Evolutionary conservation across 768 basidiomycete genomes (phyloP).

Genomic region (Russula ochroleuca): DNA sequence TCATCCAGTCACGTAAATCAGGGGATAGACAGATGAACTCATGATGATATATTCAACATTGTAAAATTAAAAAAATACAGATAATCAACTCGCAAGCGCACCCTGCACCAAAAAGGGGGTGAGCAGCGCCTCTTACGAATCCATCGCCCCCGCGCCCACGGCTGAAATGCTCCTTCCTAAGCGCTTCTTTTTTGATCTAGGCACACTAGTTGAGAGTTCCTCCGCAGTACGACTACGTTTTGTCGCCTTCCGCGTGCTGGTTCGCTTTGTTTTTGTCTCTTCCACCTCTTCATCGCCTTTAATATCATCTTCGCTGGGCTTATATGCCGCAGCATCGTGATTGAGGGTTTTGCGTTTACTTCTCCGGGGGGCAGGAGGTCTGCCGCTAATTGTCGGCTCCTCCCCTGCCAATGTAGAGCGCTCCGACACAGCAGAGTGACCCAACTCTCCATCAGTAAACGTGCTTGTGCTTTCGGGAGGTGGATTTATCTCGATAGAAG

Average conservation of each 20-base stretch:
- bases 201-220: conserved; percentile 6
- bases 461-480: neutral
- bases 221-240: conserved; percentile 27
- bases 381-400: conserved; percentile 1
- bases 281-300: conserved; percentile 17
- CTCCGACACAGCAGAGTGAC: neutral
- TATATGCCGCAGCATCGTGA: conserved; percentile 26
- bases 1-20: neutral
- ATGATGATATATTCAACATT: neutral
- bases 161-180: conserved; percentile 21
- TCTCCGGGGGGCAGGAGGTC: conserved; percentile 9
- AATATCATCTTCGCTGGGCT: conserved; percentile 21
- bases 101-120: neutral
- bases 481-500: conserved; percentile 1
- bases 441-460: neutral
- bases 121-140: conserved; percentile 7
- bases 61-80: conserved; percentile 1
- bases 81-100: neutral
- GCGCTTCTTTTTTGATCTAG: conserved; percentile 24
- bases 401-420: neutral
- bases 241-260: conserved; percentile 10
- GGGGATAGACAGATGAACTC: neutral
- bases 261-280: conserved; percentile 12
- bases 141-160: conserved; percentile 12
- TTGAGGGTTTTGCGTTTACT: conserved; percentile 26